Evolutionary conservation across 1,284 basidiomycete species (phyloP), one percentile per base, ranked within the genome.

Genomic region (Meripilus lineatus): DNA sequence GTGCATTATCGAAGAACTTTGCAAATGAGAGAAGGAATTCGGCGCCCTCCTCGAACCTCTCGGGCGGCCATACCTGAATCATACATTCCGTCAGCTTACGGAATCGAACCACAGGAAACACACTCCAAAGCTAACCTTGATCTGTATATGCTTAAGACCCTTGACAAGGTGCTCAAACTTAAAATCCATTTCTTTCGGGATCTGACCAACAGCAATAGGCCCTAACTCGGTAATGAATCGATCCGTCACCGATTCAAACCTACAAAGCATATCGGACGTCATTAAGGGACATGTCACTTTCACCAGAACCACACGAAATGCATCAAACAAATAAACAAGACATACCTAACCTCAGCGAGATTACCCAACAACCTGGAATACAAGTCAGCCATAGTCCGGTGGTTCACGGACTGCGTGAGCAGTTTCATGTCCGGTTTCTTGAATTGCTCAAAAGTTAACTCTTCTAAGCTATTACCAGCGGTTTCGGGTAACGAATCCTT

Each of bases 11-110:
- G 58, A 93, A 97, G 1, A 86, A 84, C 48, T 83, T 85, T 0
- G 92, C 84, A 8, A 97, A 66, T 2, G 81, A 77, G 43, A 90
- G 84, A 62, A 97, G 69, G 56, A 97, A 96, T 53, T 97, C 93
- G 4, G 93, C 88, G 3, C 89, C 90, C 63, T 95, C 89, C 61
- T 97, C 94, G 49, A 97, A 94, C 2, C 86, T 81, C 58, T 94
- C 89, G 33, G 92, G 88, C 0, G 94, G 94, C 77, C 92, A 97
- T 28, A 94, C 89, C 88, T 91, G 54, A 6, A 40, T 37, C 22
- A 13, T n/a, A n/a, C n/a, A n/a, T n/a, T n/a, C n/a, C n/a, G n/a
- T n/a, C n/a, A n/a, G n/a, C n/a, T n/a, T 22, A 42, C 14, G 46
- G 38, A 43, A 36, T 44, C 4, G 15, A 20, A 38, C 11, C 38